Evolutionary conservation across 805 yeast species (phyloP).

Genomic region (Saturnispora dispora): DNA sequence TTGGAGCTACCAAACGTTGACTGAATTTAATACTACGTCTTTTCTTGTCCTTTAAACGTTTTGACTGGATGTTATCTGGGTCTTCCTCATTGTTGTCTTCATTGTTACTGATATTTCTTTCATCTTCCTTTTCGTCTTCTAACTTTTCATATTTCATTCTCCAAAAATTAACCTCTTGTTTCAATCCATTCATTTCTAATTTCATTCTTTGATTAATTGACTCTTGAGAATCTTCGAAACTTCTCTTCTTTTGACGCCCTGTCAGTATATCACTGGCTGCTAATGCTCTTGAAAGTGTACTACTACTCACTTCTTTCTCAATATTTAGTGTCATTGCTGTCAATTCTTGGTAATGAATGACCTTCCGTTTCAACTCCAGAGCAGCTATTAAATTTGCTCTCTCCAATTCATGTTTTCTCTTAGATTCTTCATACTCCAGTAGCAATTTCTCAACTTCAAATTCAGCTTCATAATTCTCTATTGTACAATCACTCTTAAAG

Average conservation of each 20-base stretch:
- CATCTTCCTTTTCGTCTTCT: neutral
- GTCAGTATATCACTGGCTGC: neutral
- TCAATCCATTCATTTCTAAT: constrained; percentile 2
- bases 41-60: neutral
- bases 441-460: neutral
- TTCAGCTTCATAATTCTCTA: neutral
- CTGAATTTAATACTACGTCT: constrained; percentile 2
- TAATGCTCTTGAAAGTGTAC: neutral
- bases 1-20: constrained; percentile 1
- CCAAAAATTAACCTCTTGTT: constrained; percentile 3
- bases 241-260: constrained; percentile 2
- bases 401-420: neutral
- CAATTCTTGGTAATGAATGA: neutral
- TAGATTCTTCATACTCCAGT: constrained; percentile 4
- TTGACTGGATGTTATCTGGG: neutral
- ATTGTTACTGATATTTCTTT: neutral
- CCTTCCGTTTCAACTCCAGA: neutral
- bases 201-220: neutral
- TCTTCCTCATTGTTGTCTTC: neutral
- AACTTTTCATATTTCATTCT: neutral
- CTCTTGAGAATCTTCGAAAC: neutral
- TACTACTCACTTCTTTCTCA: neutral
- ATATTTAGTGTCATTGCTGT: neutral
- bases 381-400: neutral
- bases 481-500: neutral